These are phyloP conservation scores for Diatrype stigma DNA, from an alignment of 2,329 filamentous ascomycete genomes.

Conservation along the genomic window DNA sequence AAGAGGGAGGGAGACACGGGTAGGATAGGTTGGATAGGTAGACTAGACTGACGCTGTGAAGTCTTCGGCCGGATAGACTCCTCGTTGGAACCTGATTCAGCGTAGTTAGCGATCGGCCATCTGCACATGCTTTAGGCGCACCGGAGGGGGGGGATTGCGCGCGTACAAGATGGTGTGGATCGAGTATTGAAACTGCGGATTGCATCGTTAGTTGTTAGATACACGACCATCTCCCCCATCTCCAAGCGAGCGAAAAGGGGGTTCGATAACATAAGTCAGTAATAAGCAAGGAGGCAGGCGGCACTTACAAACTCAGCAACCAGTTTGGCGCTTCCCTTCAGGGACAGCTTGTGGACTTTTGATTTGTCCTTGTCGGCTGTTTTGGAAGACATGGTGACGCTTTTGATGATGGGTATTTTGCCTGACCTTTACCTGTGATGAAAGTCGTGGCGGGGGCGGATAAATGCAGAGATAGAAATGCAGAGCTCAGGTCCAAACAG, in stretches of 20 bases:
- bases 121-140: not conserved
- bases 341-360: conserved; percentile 90
- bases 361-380: conserved; percentile 61
- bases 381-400: conserved; percentile 20
- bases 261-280: no score
- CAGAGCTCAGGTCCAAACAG: no score
- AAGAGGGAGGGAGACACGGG: not conserved
- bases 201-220: not conserved
- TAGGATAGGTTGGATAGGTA: not conserved
- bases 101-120: not conserved
- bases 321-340: conserved; percentile 79
- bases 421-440: not conserved
- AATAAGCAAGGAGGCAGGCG: no score
- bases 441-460: not conserved
- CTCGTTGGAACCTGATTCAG: conserved; percentile 71
- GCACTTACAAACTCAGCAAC: conserved; percentile 87
- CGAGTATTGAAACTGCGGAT: conserved; percentile 81
- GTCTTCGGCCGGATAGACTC: conserved; percentile 88
- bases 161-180: conserved; percentile 91
- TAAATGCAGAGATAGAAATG: not conserved
- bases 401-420: not conserved
- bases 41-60: conserved; percentile 70
- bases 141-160: not conserved
- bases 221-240: not conserved
- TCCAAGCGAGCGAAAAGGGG: not conserved